Base-by-base conservation (phyloP, 352 stramenopile species). In the Pythium chondricola region DNA sequence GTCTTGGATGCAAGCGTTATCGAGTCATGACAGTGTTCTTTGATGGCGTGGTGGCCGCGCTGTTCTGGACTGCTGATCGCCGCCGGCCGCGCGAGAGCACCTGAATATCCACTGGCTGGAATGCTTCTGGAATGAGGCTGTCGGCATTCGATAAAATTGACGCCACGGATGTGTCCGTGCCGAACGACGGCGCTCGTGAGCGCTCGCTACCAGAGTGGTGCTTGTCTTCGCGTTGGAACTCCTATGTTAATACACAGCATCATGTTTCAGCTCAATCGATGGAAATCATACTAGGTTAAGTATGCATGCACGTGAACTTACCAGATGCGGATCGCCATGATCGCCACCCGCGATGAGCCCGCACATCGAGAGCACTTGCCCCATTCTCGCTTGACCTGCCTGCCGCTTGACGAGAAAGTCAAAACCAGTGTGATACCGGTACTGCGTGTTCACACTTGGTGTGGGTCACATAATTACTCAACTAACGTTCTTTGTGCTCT, bases 341-440 rank as follows among this genome's bases (percentile, higher is more conserved):
- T 60, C 33, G 37, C 20, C 58, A 6, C 42, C 33, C 10, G 55
- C 42, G 33, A 46, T 48, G 44, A 79, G 54, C 16, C 68, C 68
- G 48, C 68, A 79, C 45, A 74, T 61, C 5, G 68, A 75, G 35
- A 71, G 42, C 22, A 52, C 52, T 17, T 39, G 56, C 39, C 68
- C 68, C 68, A 79, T 79, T 41, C 7, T 30, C 6, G 24, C 17
- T 21, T 24, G 13, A 21, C 17, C 5, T 33, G 24, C 22, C 6
- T 6, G 38, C n/a, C 27, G 11, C 10, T 44, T 24, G n/a, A 17
- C 21, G 4, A 13, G 29, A 13, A n/a, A n/a, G n/a, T n/a, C n/a
- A n/a, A n/a, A n/a, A n/a, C n/a, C n/a, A n/a, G n/a, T n/a, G n/a
- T n/a, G n/a, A n/a, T n/a, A n/a, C n/a, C n/a, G n/a, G n/a, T n/a